Evolutionary conservation across 2,329 filamentous ascomycete species (phyloP), one percentile per base, ranked within the genome.

Genomic region (Paracorniculantispora psalliotae): DNA sequence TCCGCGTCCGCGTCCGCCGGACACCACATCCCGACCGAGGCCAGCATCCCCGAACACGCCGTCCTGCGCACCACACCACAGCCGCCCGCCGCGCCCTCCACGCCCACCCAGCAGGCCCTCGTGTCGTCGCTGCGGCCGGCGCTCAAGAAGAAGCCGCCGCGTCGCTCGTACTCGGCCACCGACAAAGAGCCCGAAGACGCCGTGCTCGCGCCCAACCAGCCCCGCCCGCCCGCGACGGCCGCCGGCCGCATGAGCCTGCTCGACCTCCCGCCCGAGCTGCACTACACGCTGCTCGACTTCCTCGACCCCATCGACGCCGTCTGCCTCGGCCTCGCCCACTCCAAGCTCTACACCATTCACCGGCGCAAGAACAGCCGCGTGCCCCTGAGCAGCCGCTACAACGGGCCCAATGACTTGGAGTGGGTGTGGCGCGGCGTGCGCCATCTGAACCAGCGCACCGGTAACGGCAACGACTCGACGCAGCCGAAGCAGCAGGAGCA

Each of bases 301-400:
- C 79, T 87, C 60, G 84, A 87, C 71, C 81, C 82, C 51, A 85
- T 87, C 62, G 84, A 87, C 71, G 82, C 83, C 66, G 82, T 81
- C 41, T 86, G 83, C 67, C 73, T 87, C 41, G 84, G 82, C 15
- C 77, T 87, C 55, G 79, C 83, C 39, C 83, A 79, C 73, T 76
- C 75, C 46, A 77, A 80, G 67, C 79, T 85, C 63, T 87, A 87
- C 69, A 72, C 75, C 35, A 82, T 87, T 65, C 82, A 85, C 70
- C 76, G 77, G 26, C 78, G 77, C 57, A 75, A 84, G 70, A 79
- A 84, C 68, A 81, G 80, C 56, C 74, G 69, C 8, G 79, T 87
- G n/a, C 74, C 82, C 10, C 77, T 87, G 17, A 79, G 79, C 19
- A 78, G 78, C 49, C 79, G 83, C 15, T 83, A 85, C 48, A 69